These are phyloP conservation scores for Eleusine coracana DNA, from an alignment of 176 grass and related monocot species.

Conservation along the genomic window DNA sequence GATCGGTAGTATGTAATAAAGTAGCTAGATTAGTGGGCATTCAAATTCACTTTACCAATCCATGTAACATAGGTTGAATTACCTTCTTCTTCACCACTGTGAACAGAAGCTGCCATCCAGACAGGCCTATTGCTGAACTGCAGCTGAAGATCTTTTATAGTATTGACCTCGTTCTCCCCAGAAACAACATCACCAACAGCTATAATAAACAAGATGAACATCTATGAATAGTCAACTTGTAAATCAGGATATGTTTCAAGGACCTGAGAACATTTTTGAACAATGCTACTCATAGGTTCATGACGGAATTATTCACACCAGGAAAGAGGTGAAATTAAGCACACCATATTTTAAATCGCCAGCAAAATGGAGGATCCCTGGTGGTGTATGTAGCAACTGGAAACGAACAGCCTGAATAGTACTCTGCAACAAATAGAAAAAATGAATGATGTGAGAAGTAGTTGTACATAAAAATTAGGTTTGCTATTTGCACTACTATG, in stretches of 20 bases:
- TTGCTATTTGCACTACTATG: background rate
- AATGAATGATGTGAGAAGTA: constrained; percentile 17
- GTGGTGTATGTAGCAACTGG: constrained; percentile 76
- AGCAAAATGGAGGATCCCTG: constrained; percentile 78
- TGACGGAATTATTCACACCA: constrained; percentile 4
- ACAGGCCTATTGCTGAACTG: constrained; percentile 61
- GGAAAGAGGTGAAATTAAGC: background rate
- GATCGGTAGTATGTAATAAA: background rate
- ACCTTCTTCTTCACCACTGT: constrained; percentile 90
- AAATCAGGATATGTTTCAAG: constrained; percentile 45
- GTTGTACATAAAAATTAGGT: constrained; percentile 17
- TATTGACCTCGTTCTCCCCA: constrained; percentile 46
- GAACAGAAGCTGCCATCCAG: constrained; percentile 90
- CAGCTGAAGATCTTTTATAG: constrained; percentile 61
- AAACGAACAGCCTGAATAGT: constrained; percentile 74
- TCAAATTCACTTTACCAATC: background rate
- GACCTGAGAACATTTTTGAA: constrained; percentile 33
- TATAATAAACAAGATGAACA: constrained; percentile 42
- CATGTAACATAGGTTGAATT: constrained; percentile 13
- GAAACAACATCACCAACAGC: constrained; percentile 69
- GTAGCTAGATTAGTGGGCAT: background rate
- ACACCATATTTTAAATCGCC: constrained; percentile 94
- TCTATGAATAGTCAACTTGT: constrained; percentile 31
- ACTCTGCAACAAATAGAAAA: constrained; percentile 61
- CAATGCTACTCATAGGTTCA: background rate